These are phyloP conservation scores for Capsicum baccatum DNA, from an alignment of 257 asterid genomes.

Conservation along the genomic window DNA sequence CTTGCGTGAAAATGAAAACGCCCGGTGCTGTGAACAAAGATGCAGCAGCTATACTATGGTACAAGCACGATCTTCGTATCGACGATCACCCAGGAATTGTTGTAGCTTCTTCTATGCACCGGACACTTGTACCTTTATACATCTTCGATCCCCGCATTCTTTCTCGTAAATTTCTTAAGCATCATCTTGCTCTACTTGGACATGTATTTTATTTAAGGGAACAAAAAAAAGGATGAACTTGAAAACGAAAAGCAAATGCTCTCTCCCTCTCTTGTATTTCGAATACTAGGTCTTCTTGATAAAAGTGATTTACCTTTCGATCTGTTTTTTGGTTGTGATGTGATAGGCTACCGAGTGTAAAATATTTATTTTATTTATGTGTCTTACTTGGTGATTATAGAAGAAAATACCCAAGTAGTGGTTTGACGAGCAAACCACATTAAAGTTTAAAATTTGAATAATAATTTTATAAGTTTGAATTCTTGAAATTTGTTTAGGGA, in stretches of 20 bases:
- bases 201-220: too few relatives aligned
- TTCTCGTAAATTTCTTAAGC: conserved; percentile 47
- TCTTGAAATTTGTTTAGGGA: not conserved
- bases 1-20: conserved; percentile 28
- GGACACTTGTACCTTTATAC: conserved; percentile 69
- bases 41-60: conserved; percentile 76
- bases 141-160: conserved; percentile 88
- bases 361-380: not conserved
- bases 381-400: not conserved
- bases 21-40: conserved; percentile 35
- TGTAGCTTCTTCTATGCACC: conserved; percentile 70
- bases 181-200: not conserved
- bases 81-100: conserved; percentile 84
- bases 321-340: too few relatives aligned
- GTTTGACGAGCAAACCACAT: not conserved
- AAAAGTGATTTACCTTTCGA: not conserved
- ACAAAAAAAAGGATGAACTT: too few relatives aligned
- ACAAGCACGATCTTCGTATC: conserved; percentile 90
- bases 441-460: not conserved
- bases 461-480: not conserved
- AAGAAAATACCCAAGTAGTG: not conserved
- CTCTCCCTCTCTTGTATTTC: not conserved
- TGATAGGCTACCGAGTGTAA: not conserved
- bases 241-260: too few relatives aligned
- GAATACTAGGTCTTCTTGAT: not conserved